These are phyloP conservation scores for Diaporthe sp. DNA, from an alignment of 2,329 filamentous ascomycete species.

Conservation along the genomic window DNA sequence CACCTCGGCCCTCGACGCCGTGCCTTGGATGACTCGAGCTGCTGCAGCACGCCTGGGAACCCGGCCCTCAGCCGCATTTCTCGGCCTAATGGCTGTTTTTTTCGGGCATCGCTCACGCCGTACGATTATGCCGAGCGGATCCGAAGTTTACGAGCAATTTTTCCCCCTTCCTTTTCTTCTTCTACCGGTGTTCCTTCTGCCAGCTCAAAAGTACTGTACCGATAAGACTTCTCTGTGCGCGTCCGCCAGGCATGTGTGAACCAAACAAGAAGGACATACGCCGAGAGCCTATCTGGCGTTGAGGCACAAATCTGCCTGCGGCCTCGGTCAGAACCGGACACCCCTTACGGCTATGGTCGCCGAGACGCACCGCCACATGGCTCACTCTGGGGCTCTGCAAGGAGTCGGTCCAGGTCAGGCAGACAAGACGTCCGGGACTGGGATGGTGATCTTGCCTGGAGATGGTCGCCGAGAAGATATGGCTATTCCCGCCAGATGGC, in stretches of 20 bases:
- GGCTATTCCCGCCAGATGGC: neutral
- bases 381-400: neutral
- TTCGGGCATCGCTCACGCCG: constrained; percentile 15
- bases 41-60: constrained; percentile 20
- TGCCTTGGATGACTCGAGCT: constrained; percentile 26
- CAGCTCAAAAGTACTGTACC: neutral
- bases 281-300: neutral
- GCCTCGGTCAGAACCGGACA: neutral
- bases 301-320: neutral
- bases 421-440: neutral
- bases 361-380: neutral
- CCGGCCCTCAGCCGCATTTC: constrained; percentile 24
- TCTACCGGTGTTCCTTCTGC: neutral
- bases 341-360: neutral
- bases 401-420: neutral
- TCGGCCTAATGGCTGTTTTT: constrained; percentile 25
- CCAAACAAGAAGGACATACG: too few species aligned
- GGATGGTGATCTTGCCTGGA: neutral
- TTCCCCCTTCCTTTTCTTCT: neutral
- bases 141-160: neutral
- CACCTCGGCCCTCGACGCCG: constrained; percentile 16
- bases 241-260: neutral
- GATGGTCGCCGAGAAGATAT: too few species aligned
- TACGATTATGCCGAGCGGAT: constrained; percentile 13
- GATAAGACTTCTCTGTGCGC: neutral